Percentiles rank a stretch among this genome's conserved stretches.
phyloP scores from a whole-genome alignment of 2,329 filamentous ascomycete species.

The Raffaelea arxii region DNA sequence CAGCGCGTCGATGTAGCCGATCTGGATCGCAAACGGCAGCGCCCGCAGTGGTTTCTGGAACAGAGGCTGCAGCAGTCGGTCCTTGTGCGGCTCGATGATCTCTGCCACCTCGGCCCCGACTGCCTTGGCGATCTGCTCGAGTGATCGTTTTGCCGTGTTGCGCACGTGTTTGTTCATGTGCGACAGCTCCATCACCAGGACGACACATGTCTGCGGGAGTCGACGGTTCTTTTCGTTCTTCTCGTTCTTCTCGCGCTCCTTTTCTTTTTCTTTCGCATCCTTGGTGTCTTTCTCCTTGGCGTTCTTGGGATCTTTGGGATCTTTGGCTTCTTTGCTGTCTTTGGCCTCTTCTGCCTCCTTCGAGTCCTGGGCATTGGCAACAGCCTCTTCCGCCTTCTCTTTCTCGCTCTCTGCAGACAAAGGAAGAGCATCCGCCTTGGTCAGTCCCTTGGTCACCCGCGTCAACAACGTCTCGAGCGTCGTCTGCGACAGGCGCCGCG shows the following conservation, averaged over 20 bases:
- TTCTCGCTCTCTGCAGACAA: not conserved
- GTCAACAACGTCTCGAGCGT: constrained; percentile 72
- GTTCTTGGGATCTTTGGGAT: not conserved
- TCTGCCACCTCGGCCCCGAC: constrained; percentile 75
- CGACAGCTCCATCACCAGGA: constrained; percentile 78
- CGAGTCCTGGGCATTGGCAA: not conserved
- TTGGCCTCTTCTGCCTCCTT: not conserved
- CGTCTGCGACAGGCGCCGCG: constrained; percentile 69
- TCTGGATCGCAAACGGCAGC: constrained; percentile 88
- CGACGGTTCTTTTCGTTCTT: constrained; percentile 52
- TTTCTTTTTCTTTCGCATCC: not conserved
- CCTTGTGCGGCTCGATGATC: constrained; percentile 80
- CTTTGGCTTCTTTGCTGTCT: not conserved
- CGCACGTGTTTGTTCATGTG: constrained; percentile 96
- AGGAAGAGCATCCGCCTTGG: constrained; percentile 57
- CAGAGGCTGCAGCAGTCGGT: constrained; percentile 79
- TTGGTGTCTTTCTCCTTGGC: not conserved
- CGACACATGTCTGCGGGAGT: constrained; percentile 62
- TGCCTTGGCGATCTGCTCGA: constrained; percentile 72
- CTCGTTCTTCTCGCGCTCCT: constrained; percentile 33
- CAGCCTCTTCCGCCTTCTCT: not conserved
- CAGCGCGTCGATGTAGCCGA: constrained; percentile 96
- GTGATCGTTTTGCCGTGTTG: constrained; percentile 70
- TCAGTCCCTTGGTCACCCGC: constrained; percentile 67
- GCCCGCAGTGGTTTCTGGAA: constrained; percentile 92